Conservation (phyloP, 2,329 filamentous ascomycete species). For the Endocalyx cinctus region DNA sequence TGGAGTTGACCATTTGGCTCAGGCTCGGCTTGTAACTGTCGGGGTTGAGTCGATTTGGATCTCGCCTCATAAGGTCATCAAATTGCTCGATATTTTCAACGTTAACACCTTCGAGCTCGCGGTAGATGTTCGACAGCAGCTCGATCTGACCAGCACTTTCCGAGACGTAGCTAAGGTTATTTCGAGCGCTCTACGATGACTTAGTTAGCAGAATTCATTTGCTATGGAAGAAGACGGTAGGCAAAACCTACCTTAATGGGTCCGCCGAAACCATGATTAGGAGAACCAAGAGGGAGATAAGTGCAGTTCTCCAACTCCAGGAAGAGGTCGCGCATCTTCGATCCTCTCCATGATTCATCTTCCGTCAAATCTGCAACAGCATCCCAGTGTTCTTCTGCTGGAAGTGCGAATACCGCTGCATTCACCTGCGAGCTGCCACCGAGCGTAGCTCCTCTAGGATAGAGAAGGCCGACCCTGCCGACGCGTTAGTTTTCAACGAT, state of each 20-base stretch:
- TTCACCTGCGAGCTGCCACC: neutral
- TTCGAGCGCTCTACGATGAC: neutral
- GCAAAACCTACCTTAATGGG: slow-evolving; percentile 15
- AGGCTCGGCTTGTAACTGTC: neutral
- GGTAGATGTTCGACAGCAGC: neutral
- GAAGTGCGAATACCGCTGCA: neutral
- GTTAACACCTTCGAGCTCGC: neutral
- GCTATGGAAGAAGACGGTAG: slow-evolving; percentile 38
- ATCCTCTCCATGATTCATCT: slow-evolving; percentile 43
- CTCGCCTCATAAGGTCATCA: slow-evolving; percentile 9
- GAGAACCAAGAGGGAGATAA: slow-evolving; percentile 32
- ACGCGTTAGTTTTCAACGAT: too few species aligned
- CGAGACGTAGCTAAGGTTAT: slow-evolving; percentile 21
- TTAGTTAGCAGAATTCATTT: neutral
- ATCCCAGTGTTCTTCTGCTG: slow-evolving; percentile 40
- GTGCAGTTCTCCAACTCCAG: slow-evolving; percentile 40
- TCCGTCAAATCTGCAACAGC: slow-evolving; percentile 44
- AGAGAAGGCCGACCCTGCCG: slow-evolving; percentile 17
- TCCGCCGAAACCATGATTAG: slow-evolving; percentile 42
- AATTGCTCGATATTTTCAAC: slow-evolving; percentile 31
- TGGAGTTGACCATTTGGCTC: neutral
- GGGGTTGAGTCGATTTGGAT: neutral
- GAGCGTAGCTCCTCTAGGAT: neutral
- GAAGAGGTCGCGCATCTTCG: slow-evolving; percentile 47
- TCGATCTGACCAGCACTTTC: slow-evolving; percentile 19